Evolutionary conservation across 805 yeast species (phyloP), one percentile per base, ranked within the genome.

Genomic region (Metschnikowia dekortorum): DNA sequence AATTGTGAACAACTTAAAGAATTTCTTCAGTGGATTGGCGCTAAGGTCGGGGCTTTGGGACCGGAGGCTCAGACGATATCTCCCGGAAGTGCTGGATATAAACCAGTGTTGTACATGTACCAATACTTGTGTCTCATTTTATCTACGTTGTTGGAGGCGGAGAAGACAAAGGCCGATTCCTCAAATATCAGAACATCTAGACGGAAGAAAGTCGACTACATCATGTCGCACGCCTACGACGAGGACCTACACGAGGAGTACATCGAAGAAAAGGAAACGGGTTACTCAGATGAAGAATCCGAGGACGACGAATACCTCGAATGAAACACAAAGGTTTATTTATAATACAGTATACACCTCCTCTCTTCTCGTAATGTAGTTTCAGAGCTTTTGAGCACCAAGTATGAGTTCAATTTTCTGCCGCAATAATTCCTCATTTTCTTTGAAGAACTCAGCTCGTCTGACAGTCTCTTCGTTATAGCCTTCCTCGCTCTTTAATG

Each of bases 381-480:
- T 29, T 44, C 46, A 57, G 48, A 57, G 44, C 47, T 56, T 56
- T 26, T 56, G 61, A 13, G 84, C 73, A 46, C 84, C 85, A 56
- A 90, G 71, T 57, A 91, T 75, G 44, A 89, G 73, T 55, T 87
- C 89, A 46, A 92, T 76, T 61, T 89, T 90, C 59, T 90, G 94
- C 53, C 81, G 79, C 49, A 94, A 73, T 58, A 87, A 72, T 30
- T 65, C 66, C 57, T 73, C 76, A 53, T 88, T 89, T 60, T 89
- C 91, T 39, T 83, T 81, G 53, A 71, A 94, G 68, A 85, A 94
- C 14, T 83, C 82, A 3, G 96, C 82, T 60, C 86, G 80, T 71
- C 99, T 82, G 5, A 89, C 96, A 18, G 81, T 75, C 63, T 91
- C 97, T 69, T 92, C 97, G 63, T 84, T 84, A 68, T 84, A 87